Evolutionary conservation across 768 basidiomycete genomes (phyloP).

Genomic region (Macrolepiota dolichaula): DNA sequence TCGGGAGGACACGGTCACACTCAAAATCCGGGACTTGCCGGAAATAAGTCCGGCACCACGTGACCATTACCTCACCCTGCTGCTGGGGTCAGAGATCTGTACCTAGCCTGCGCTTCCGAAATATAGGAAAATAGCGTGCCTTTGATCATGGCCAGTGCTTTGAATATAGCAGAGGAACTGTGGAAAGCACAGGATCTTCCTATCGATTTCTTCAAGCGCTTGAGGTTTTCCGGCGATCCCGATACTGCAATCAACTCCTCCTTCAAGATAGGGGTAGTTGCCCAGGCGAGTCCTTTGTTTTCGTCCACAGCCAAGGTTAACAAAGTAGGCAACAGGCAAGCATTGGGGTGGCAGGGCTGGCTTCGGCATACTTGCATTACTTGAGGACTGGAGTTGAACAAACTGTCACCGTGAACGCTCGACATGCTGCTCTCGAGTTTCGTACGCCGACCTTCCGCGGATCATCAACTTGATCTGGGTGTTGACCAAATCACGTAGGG

Average conservation of each 20-base stretch:
- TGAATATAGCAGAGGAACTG: slow-evolving; percentile 21
- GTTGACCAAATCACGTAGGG: slow-evolving; percentile 24
- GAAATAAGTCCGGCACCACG: slow-evolving; percentile 13
- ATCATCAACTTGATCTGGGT: background rate
- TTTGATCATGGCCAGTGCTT: slow-evolving; percentile 5
- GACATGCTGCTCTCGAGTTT: slow-evolving; percentile 55
- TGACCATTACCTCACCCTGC: slow-evolving; percentile 2
- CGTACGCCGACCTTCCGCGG: slow-evolving; percentile 29
- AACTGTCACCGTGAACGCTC: slow-evolving; percentile 47
- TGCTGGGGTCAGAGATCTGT: background rate
- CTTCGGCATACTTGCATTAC: slow-evolving; percentile 47
- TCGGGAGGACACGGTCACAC: slow-evolving; percentile 33
- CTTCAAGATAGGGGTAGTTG: slow-evolving; percentile 49
- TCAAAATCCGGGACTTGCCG: slow-evolving; percentile 26
- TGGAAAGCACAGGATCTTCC: slow-evolving; percentile 43
- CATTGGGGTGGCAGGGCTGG: slow-evolving; percentile 49
- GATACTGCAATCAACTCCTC: slow-evolving; percentile 48
- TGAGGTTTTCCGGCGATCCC: slow-evolving; percentile 34
- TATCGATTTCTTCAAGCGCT: slow-evolving; percentile 26
- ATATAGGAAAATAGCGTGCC: background rate
- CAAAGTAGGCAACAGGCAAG: slow-evolving; percentile 27
- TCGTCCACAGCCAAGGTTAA: background rate
- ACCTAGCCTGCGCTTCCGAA: background rate
- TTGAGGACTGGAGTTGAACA: slow-evolving; percentile 44
- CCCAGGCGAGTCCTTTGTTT: slow-evolving; percentile 38